These are phyloP conservation scores for Drosera spatulata DNA, from an alignment of 179 eudicot genomes.

Conservation along the genomic window DNA sequence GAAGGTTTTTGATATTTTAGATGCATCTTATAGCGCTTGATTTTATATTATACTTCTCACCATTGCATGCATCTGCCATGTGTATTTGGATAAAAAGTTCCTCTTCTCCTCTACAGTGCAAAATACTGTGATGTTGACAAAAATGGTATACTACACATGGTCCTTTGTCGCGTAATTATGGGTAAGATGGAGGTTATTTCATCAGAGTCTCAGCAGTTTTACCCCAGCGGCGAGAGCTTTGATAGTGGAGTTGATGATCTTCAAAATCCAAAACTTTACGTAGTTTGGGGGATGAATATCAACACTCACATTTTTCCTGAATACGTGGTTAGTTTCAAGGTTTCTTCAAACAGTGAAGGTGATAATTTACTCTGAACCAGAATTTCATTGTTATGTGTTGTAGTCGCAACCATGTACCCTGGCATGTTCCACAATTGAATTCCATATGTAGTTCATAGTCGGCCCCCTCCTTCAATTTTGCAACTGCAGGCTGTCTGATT, in stretches of 20 bases:
- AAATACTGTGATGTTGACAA: slow-evolving; percentile 84
- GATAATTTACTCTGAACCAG: slow-evolving; percentile 18
- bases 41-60: not conserved
- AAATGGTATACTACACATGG: slow-evolving; percentile 74
- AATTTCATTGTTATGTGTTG: slow-evolving; percentile 2
- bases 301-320: slow-evolving; percentile 81
- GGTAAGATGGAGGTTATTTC: slow-evolving; percentile 85
- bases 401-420: not conserved
- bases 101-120: slow-evolving; percentile 49
- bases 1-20: too few relatives aligned
- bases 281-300: slow-evolving; percentile 82
- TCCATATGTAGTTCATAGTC: slow-evolving; percentile 1
- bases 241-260: slow-evolving; percentile 93
- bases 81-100: not conserved
- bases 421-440: not conserved
- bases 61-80: not conserved
- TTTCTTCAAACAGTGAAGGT: slow-evolving; percentile 52
- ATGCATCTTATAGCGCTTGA: not conserved
- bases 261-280: slow-evolving; percentile 57
- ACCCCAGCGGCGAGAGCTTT: slow-evolving; percentile 72
- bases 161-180: slow-evolving; percentile 88
- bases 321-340: slow-evolving; percentile 80
- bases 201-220: slow-evolving; percentile 73
- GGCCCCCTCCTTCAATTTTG: not conserved
- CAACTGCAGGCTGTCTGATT: slow-evolving; percentile 28